Percentiles rank a stretch among this genome's conserved stretches.
phyloP scores from a whole-genome alignment of 768 basidiomycete genomes.

The Trametes cubensis region DNA sequence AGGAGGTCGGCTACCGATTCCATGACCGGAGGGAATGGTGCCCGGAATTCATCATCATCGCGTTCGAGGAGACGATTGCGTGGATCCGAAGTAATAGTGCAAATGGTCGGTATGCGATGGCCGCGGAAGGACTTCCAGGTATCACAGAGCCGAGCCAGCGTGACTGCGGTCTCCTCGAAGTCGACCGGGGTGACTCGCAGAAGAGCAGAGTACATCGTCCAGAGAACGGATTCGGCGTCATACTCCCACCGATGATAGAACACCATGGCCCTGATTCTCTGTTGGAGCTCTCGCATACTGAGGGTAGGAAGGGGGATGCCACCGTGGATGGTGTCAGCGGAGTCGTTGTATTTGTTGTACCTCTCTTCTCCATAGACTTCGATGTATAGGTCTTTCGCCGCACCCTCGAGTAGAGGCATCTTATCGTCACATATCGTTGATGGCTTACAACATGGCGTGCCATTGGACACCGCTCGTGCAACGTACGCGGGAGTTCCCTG shows the following conservation, averaged over 20 bases:
- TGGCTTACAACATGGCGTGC: no score
- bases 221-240: no score
- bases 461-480: no score
- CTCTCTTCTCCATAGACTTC: background rate
- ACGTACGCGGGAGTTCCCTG: no score
- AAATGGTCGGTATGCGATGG: background rate
- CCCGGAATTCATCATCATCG: background rate
- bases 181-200: slow-evolving; percentile 3
- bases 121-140: background rate
- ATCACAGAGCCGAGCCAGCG: background rate
- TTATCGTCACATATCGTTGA: background rate
- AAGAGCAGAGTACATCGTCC: background rate
- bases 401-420: background rate
- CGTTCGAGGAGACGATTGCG: background rate
- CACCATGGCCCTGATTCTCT: no score
- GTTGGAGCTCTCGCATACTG: no score
- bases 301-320: background rate
- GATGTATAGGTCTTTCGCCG: background rate
- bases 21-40: background rate
- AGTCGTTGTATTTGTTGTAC: slow-evolving; percentile 2
- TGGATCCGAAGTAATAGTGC: background rate
- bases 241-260: slow-evolving; percentile 6
- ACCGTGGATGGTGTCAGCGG: background rate
- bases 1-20: background rate
- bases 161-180: no score